Percentiles rank a stretch among this genome's conserved stretches.
Conservation (phyloP, 208 protist species). For the Acanthamoeba castellanii region DNA sequence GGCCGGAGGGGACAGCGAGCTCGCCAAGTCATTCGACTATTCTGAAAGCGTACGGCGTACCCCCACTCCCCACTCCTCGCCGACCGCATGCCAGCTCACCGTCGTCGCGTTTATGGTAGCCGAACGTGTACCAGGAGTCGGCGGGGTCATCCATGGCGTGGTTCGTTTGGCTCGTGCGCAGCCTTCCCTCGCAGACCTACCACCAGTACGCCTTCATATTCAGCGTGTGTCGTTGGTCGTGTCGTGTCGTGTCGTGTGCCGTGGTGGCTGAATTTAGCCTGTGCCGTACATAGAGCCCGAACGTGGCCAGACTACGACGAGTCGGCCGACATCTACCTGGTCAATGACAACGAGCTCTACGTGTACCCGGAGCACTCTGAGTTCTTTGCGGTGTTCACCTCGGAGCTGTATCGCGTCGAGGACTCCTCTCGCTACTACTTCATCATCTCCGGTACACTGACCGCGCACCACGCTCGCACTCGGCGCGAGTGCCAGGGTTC, state of each 20-base stretch:
- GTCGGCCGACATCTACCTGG: slow-evolving; percentile 51
- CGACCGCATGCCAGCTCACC: background rate
- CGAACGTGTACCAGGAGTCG: background rate
- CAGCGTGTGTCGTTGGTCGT: background rate
- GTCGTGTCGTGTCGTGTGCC: background rate
- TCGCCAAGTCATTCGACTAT: background rate
- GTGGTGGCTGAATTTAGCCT: background rate
- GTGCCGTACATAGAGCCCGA: background rate
- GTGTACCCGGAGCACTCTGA: slow-evolving; percentile 54
- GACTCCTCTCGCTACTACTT: slow-evolving; percentile 55
- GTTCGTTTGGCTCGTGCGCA: slow-evolving; percentile 60
- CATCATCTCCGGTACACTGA: slow-evolving; percentile 14
- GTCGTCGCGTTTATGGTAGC: background rate
- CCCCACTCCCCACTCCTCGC: background rate
- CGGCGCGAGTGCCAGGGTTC: background rate
- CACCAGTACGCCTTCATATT: background rate
- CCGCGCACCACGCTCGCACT: too few species aligned
- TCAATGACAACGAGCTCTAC: slow-evolving; percentile 62
- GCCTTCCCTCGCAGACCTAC: slow-evolving; percentile 24
- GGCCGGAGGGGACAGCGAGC: background rate
- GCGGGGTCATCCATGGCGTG: slow-evolving; percentile 28
- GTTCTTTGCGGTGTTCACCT: slow-evolving; percentile 56
- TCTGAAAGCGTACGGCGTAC: background rate
- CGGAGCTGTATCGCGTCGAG: slow-evolving; percentile 61
- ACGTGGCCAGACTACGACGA: slow-evolving; percentile 65